Percentiles rank a stretch among this genome's conserved stretches.
phyloP scores from a whole-genome alignment of 768 basidiomycete genomes.

The Trametes maxima region DNA sequence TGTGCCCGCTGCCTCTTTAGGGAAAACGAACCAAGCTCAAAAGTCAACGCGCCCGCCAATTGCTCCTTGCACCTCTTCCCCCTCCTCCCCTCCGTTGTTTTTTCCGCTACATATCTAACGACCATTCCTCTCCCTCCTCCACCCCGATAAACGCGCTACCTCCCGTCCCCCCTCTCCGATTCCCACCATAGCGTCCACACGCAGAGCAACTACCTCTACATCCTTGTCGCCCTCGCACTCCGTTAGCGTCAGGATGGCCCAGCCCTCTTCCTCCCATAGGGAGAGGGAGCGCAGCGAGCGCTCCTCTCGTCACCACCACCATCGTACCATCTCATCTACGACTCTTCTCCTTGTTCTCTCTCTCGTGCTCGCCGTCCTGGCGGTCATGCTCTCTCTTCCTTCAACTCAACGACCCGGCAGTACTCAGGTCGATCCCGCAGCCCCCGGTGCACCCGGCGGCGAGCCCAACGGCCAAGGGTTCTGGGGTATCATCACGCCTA shows the following conservation, averaged over 20 bases:
- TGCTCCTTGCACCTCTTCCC: slow-evolving; percentile 25
- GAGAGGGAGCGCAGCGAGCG: slow-evolving; percentile 58
- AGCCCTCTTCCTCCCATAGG: slow-evolving; percentile 81
- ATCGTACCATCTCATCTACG: slow-evolving; percentile 86
- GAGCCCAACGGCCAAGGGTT: slow-evolving; percentile 52
- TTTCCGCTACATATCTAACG: slow-evolving; percentile 27
- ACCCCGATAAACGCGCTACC: slow-evolving; percentile 27
- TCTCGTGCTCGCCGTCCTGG: slow-evolving; percentile 83
- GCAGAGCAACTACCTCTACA: slow-evolving; percentile 57
- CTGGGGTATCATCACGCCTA: slow-evolving; percentile 76
- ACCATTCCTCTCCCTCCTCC: slow-evolving; percentile 24
- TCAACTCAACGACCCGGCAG: slow-evolving; percentile 40
- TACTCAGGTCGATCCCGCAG: neutral
- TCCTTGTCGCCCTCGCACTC: slow-evolving; percentile 77
- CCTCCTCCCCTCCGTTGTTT: slow-evolving; percentile 28
- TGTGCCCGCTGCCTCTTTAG: slow-evolving; percentile 23
- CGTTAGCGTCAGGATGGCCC: slow-evolving; percentile 80
- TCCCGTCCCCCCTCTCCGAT: slow-evolving; percentile 28
- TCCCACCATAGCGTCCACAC: slow-evolving; percentile 65
- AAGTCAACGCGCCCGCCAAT: slow-evolving; percentile 23
- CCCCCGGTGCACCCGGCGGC: slow-evolving; percentile 33
- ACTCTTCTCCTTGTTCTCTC: slow-evolving; percentile 86
- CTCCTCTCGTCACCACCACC: slow-evolving; percentile 71
- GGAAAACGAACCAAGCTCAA: slow-evolving; percentile 36
- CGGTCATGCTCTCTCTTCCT: slow-evolving; percentile 87